Base-by-base conservation (phyloP, 2,329 filamentous ascomycete genomes). In the Whalleya microplaca region DNA sequence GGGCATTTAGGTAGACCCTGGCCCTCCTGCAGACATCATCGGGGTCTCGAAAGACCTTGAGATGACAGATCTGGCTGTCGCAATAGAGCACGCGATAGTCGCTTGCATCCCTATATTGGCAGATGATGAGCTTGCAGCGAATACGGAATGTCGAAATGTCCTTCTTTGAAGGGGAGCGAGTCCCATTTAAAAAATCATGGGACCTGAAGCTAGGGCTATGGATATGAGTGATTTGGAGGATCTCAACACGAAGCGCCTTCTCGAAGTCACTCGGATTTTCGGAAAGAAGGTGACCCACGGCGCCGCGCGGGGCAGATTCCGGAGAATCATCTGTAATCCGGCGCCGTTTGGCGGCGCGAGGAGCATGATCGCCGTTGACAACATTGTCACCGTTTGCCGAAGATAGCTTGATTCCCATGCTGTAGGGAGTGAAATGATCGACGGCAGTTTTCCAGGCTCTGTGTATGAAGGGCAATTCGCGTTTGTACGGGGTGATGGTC, bases 391-490 rank as follows among this genome's bases (percentile, higher is more conserved):
- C 68, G 64, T 71, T 71, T 51, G 73, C 65, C 48, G 73, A 73
- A 40, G 76, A 76, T 14, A 74, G 62, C 55, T 76, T 76, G 66
- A 72, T 76, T 49, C 78, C 78, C 78, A 81, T 80, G 56, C 69
- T 66, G 66, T 79, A 76, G 64, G 72, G 58, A 21, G 67, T 63
- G 40, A 70, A 72, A 58, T 76, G 73, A 56, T 77, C 77, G 67
- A 81, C 72, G 46, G 76, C 76, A 59, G 73, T 76, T 60, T 78
- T 74, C 80, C 79, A 83, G 67, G 80, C 82, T 68, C 81, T 78
- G 63, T 82, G 79, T 57, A 84, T 78, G 70, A 81, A 84, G 58
- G 82, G 81, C 54, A 79, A 73, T 64, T 74, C 77, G 72, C 78
- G 78, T 71, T 76, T 75, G 66, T 74, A 78, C 61, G 75, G 73